A percentile compares a stretch with the other conserved stretches of the same genome.
These are phyloP conservation scores for Sugiyamaella valdiviana DNA, from an alignment of 805 yeast genomes.

Conservation along the genomic window DNA sequence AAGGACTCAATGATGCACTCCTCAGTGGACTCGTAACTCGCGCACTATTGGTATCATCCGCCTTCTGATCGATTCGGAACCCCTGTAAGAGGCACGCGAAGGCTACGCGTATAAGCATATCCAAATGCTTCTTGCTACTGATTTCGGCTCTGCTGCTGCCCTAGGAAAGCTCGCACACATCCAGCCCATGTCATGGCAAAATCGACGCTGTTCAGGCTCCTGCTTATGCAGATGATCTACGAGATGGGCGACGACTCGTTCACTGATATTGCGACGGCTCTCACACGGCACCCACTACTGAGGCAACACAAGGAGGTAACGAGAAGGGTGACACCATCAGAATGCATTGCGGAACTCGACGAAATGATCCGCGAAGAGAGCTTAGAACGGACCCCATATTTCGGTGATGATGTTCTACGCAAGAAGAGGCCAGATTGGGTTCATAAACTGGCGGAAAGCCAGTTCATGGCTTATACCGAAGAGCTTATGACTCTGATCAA, in stretches of 20 bases:
- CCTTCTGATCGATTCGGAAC: too few species aligned
- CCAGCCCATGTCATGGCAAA: not conserved
- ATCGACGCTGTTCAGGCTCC: constrained; percentile 24
- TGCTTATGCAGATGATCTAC: constrained; percentile 31
- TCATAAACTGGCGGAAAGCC: constrained; percentile 24
- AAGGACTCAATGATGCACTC: too few species aligned
- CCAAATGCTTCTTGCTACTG: too few species aligned
- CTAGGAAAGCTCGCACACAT: too few species aligned
- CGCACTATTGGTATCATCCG: too few species aligned
- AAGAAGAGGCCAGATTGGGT: constrained; percentile 18
- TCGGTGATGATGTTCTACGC: not conserved
- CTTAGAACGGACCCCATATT: constrained; percentile 6
- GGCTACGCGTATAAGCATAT: too few species aligned
- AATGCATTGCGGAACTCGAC: constrained; percentile 22
- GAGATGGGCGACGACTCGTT: constrained; percentile 26
- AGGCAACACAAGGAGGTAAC: constrained; percentile 1
- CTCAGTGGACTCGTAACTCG: too few species aligned
- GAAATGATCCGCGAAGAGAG: constrained; percentile 19
- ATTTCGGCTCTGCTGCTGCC: too few species aligned
- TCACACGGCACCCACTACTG: constrained; percentile 29
- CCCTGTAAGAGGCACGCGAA: too few species aligned
- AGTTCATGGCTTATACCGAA: constrained; percentile 22
- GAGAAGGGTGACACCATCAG: not conserved
- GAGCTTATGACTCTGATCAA: constrained; percentile 22
- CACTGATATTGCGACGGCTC: constrained; percentile 19